Conservation (phyloP, 352 stramenopile genomes). For the Phytophthora sp. region DNA sequence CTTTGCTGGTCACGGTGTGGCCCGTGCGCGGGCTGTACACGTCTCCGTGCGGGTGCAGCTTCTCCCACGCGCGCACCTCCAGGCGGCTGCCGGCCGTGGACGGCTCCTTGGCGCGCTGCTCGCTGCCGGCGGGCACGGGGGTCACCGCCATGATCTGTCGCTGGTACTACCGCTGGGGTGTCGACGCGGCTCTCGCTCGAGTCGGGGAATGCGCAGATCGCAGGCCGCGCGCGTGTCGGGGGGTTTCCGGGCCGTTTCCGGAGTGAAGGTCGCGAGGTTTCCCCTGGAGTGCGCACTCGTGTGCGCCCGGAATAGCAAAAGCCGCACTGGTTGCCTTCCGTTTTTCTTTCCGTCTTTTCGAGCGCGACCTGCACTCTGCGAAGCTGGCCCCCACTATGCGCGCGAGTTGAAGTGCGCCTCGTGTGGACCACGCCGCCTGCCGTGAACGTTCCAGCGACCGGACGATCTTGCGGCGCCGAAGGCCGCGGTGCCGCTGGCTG, state of each 20-base stretch:
- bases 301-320: conserved; percentile 35
- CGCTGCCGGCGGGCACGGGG: conserved; percentile 15
- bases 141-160: conserved; percentile 26
- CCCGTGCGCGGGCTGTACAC: conserved; percentile 86
- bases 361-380: conserved; percentile 1
- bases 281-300: conserved; percentile 30
- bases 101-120: conserved; percentile 8
- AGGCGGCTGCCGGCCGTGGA: conserved; percentile 35
- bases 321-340: conserved; percentile 30
- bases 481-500: neutral
- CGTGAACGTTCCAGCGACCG: conserved; percentile 12
- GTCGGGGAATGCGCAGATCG: conserved; percentile 39
- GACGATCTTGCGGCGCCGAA: neutral
- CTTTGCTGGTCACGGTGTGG: conserved; percentile 83
- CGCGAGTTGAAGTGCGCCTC: conserved; percentile 27
- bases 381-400: conserved; percentile 28
- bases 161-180: conserved; percentile 32
- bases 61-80: conserved; percentile 81
- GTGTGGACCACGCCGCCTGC: conserved; percentile 11
- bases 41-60: conserved; percentile 74
- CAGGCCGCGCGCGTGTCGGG: conserved; percentile 10
- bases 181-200: conserved; percentile 42
- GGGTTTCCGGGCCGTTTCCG: conserved; percentile 34
- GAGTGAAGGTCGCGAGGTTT: conserved; percentile 40
- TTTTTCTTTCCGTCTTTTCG: conserved; percentile 40